phyloP scores from a whole-genome alignment of 495 filamentous ascomycete genomes.

The Aspergillus sparsus region DNA sequence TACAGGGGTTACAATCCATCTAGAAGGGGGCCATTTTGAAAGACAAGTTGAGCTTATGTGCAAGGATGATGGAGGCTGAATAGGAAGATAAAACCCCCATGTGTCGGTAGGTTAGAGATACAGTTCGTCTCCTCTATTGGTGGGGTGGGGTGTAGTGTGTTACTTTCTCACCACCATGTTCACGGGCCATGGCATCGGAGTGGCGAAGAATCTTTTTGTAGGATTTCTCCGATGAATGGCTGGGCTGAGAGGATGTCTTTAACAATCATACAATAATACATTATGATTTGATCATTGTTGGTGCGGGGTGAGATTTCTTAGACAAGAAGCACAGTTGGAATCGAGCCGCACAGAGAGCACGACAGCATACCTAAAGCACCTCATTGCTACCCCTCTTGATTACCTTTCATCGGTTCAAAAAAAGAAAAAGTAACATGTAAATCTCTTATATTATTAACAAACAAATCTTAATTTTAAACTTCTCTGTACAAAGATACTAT shows the following conservation, averaged over 20 bases:
- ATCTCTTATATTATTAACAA: too few species aligned
- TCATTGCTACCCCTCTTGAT: too few species aligned
- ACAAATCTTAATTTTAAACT: too few species aligned
- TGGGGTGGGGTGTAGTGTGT: not conserved
- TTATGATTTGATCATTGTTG: conserved; percentile 16
- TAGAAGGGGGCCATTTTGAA: conserved; percentile 12
- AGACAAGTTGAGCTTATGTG: conserved; percentile 8
- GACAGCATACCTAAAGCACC: too few species aligned
- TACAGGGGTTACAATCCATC: conserved; percentile 18
- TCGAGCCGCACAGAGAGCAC: too few species aligned
- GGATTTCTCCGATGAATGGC: conserved; percentile 14
- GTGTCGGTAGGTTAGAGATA: not conserved
- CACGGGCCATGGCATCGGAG: not conserved
- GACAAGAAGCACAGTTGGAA: too few species aligned
- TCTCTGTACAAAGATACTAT: too few species aligned
- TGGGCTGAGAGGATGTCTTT: conserved; percentile 15
- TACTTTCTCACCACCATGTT: not conserved
- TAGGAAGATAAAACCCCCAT: not conserved
- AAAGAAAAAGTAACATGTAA: too few species aligned
- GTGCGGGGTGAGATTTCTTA: not conserved
- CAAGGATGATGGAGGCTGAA: conserved; percentile 19
- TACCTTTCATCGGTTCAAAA: too few species aligned
- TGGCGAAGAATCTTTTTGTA: conserved; percentile 1
- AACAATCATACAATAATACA: not conserved
- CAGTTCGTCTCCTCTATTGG: not conserved